Evolutionary conservation across 768 basidiomycete species (phyloP).

Genomic region (Cystofilobasidium capitatum): DNA sequence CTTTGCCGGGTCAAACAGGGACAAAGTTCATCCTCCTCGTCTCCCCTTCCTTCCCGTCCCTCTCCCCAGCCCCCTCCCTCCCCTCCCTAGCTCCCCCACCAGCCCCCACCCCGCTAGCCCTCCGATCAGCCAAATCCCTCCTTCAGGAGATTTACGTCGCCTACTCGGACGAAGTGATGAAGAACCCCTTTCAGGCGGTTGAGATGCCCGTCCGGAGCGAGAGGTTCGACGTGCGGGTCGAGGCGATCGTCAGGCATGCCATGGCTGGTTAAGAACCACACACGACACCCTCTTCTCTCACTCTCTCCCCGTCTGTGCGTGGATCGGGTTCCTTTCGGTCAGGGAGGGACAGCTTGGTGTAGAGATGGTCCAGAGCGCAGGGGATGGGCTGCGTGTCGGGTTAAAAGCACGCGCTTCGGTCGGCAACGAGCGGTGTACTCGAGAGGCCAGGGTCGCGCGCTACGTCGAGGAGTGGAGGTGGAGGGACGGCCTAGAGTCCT

Average conservation of each 20-base stretch:
- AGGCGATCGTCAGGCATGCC: slow-evolving; percentile 15
- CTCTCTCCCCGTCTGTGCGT: no score
- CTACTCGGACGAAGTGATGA: slow-evolving; percentile 93
- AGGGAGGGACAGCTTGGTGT: no score
- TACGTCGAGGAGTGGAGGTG: no score
- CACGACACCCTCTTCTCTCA: no score
- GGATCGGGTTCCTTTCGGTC: no score
- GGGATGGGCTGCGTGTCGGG: no score
- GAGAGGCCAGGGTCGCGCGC: no score
- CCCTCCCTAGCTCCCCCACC: slow-evolving; percentile 12
- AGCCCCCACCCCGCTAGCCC: background rate
- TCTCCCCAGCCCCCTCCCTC: background rate
- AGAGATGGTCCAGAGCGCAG: no score
- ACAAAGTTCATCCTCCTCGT: slow-evolving; percentile 92
- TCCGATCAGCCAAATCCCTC: slow-evolving; percentile 44
- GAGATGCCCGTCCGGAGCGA: slow-evolving; percentile 97
- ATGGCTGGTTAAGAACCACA: no score
- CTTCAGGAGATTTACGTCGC: slow-evolving; percentile 83
- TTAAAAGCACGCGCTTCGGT: no score
- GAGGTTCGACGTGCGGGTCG: slow-evolving; percentile 57
- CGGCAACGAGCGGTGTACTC: no score
- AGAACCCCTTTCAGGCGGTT: slow-evolving; percentile 98
- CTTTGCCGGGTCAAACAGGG: slow-evolving; percentile 45
- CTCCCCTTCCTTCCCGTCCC: slow-evolving; percentile 47
- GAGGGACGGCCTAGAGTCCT: no score